Base-by-base conservation (phyloP, 768 basidiomycete genomes). In the Macrocybe gigantea region DNA sequence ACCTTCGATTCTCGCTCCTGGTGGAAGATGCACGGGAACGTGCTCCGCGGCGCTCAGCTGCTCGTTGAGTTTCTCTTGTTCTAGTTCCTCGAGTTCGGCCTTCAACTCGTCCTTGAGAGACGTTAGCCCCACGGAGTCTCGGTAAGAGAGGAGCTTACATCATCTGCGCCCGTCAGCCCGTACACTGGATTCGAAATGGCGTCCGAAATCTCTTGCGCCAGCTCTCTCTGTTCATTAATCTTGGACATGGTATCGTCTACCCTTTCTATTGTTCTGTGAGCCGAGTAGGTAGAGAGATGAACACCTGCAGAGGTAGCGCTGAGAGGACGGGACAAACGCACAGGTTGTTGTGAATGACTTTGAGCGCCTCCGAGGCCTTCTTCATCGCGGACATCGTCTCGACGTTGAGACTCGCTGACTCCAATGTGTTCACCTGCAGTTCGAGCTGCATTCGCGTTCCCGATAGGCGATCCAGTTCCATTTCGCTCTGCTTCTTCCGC, bases 301-400 rank as follows among this genome's bases (percentile, higher is more conserved):
- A 22, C 4, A 22, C 22, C 22, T 22, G 22, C 33, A 34, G 30
- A 22, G 51, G n/a, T 32, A 36, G 11, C 14, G 42, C 29, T 13
- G 45, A 37, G 39, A 44, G 22, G 32, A 45, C 41, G 31, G 32
- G 22, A 22, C 22, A 22, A 29, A 83, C 93, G 63, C 53, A 96
- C 94, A 96, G 75, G 60, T 83, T 82, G 39, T 84, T 83, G 57
- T 98, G 95, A 46, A 98, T 96, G 41, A 80, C 77, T 67, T 85
- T 86, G 65, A 98, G 79, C 29, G 88, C 96, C 51, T 85, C 83
- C 0, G 93, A 79, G 34, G 89, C 95, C 66, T 88, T 88, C 86
- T 93, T 96, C 90, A 99, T 96, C 29, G 89, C 93, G 14, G 80
- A 74, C 88, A 99, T 92, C 10, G 93, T 97, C 76, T 97, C 93